phyloP scores from a whole-genome alignment of 495 filamentous ascomycete species.

The Penicillium pulvis region DNA sequence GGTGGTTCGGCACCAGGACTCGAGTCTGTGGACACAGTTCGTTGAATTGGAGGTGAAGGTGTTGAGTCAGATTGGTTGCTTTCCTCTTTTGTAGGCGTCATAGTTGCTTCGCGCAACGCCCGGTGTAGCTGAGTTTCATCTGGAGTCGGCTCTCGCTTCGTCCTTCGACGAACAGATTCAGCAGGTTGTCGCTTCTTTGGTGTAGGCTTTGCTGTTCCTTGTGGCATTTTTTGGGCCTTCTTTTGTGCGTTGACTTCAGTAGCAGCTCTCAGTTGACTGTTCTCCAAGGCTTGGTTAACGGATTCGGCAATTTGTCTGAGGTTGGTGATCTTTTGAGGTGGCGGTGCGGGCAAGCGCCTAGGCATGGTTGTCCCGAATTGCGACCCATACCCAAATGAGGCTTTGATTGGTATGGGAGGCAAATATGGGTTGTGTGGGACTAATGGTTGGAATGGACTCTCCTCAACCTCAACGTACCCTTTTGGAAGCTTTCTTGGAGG shows the following conservation, averaged over 20 bases:
- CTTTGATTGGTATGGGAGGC: slow-evolving; percentile 1
- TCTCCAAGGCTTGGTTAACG: slow-evolving; percentile 2
- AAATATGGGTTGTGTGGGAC: slow-evolving; percentile 1
- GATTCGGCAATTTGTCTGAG: not conserved
- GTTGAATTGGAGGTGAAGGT: slow-evolving; percentile 42
- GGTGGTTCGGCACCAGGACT: slow-evolving; percentile 31
- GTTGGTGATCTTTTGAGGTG: not conserved
- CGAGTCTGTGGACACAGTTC: slow-evolving; percentile 38
- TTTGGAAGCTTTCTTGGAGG: not conserved
- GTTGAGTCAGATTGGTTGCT: slow-evolving; percentile 34
- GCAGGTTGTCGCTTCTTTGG: not conserved
- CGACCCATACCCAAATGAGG: slow-evolving; percentile 5
- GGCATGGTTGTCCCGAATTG: not conserved
- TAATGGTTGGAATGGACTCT: not conserved
- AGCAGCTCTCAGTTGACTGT: slow-evolving; percentile 2
- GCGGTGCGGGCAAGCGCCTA: not conserved
- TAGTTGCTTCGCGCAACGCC: slow-evolving; percentile 32
- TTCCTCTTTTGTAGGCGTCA: slow-evolving; percentile 14
- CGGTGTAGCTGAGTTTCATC: slow-evolving; percentile 43
- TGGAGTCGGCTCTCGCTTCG: slow-evolving; percentile 43
- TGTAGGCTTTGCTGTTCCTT: not conserved
- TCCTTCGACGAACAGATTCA: slow-evolving; percentile 3
- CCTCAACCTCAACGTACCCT: slow-evolving; percentile 4
- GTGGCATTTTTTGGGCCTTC: not conserved
- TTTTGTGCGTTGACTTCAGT: not conserved